These are phyloP conservation scores for Kandelia obovata DNA, from an alignment of 345 rosid genomes.

Conservation along the genomic window DNA sequence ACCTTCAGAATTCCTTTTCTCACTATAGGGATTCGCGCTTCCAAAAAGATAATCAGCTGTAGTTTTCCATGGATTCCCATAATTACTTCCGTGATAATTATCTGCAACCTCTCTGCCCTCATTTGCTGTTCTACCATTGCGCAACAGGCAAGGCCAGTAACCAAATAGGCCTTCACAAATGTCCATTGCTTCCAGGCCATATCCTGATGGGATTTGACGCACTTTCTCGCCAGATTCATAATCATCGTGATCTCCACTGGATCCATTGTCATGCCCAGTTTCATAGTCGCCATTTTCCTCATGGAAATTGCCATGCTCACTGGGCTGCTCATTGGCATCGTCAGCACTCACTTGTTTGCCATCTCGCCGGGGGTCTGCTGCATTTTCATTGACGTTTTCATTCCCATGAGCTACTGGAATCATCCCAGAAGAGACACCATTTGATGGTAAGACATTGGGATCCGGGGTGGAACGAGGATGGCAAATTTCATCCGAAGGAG, in stretches of 20 bases:
- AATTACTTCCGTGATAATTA: slow-evolving; percentile 11
- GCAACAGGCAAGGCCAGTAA: slow-evolving; percentile 65
- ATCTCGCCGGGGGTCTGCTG: slow-evolving; percentile 26
- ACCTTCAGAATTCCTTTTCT: slow-evolving; percentile 13
- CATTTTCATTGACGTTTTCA: slow-evolving; percentile 15
- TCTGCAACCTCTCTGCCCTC: slow-evolving; percentile 20
- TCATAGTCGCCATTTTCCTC: slow-evolving; percentile 8
- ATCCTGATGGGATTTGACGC: slow-evolving; percentile 59
- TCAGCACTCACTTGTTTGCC: slow-evolving; percentile 16
- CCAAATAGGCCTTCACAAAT: slow-evolving; percentile 71
- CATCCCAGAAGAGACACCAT: slow-evolving; percentile 31
- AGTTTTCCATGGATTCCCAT: slow-evolving; percentile 43
- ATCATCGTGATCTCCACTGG: slow-evolving; percentile 6
- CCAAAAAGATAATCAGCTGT: slow-evolving; percentile 77
- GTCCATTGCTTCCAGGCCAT: slow-evolving; percentile 75
- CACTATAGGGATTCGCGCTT: slow-evolving; percentile 47
- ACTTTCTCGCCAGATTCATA: slow-evolving; percentile 26
- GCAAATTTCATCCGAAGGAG: slow-evolving; percentile 54
- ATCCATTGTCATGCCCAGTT: slow-evolving; percentile 7
- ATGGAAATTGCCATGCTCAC: not conserved
- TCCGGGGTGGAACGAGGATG: slow-evolving; percentile 43
- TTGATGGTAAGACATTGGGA: slow-evolving; percentile 10
- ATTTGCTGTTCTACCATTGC: slow-evolving; percentile 22
- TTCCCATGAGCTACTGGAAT: slow-evolving; percentile 29
- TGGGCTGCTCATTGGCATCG: slow-evolving; percentile 12